Evolutionary conservation across 2,329 filamentous ascomycete species (phyloP).

Genomic region (Cladophialophora psammophila): DNA sequence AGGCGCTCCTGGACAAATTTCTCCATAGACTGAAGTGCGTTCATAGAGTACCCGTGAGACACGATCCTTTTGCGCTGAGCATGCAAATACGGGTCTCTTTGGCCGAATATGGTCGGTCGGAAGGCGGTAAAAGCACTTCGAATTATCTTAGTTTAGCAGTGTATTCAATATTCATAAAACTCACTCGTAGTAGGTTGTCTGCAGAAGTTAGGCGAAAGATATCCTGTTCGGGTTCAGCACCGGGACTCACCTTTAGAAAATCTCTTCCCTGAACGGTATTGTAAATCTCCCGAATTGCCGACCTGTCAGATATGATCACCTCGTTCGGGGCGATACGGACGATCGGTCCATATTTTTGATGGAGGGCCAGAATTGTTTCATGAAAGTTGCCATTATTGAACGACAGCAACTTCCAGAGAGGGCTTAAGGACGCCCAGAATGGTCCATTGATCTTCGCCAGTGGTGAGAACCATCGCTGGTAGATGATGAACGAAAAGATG

Average conservation of each 20-base stretch:
- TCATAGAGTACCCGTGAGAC: conserved; percentile 16
- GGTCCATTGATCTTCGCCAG: conserved; percentile 88
- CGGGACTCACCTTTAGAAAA: background rate
- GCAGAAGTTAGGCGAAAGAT: background rate
- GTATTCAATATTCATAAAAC: background rate
- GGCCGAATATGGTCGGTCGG: conserved; percentile 17
- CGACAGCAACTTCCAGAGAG: conserved; percentile 33
- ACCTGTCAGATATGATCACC: conserved; percentile 12
- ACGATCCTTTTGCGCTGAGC: conserved; percentile 16
- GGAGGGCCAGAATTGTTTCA: conserved; percentile 14
- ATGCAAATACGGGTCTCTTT: conserved; percentile 11
- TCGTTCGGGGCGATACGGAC: conserved; percentile 14
- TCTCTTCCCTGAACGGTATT: background rate
- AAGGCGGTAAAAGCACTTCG: conserved; percentile 16
- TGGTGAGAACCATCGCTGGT: conserved; percentile 27
- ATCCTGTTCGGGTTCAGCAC: background rate
- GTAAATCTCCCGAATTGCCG: background rate
- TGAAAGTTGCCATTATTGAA: conserved; percentile 19
- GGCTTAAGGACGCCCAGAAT: conserved; percentile 87
- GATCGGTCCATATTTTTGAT: conserved; percentile 13
- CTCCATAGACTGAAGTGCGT: conserved; percentile 13
- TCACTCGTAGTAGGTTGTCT: conserved; percentile 1
- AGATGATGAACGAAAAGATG: conserved; percentile 6
- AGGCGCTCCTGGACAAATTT: conserved; percentile 16
- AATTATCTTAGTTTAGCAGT: background rate